phyloP scores from a whole-genome alignment of 2,329 filamentous ascomycete genomes.

The Bipolaris cookei region DNA sequence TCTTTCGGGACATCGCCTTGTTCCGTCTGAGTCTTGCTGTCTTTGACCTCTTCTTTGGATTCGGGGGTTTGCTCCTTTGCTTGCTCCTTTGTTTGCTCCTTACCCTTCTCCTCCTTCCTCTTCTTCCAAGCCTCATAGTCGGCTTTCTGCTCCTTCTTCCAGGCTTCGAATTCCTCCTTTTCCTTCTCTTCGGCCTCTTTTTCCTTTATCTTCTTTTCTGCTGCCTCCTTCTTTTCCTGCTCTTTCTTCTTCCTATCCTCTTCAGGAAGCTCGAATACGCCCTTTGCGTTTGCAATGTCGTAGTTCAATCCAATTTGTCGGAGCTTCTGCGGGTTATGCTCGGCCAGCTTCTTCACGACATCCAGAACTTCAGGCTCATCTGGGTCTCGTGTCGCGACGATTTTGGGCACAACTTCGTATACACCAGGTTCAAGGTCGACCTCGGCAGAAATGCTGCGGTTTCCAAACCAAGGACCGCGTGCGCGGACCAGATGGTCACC shows the following conservation, averaged over 20 bases:
- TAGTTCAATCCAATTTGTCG: conserved; percentile 70
- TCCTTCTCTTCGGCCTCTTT: conserved; percentile 42
- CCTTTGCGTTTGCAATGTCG: conserved; percentile 72
- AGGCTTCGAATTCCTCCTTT: conserved; percentile 40
- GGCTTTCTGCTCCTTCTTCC: conserved; percentile 41
- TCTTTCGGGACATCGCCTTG: neutral
- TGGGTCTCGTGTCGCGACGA: conserved; percentile 65
- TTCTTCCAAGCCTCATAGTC: conserved; percentile 35
- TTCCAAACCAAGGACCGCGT: conserved; percentile 62
- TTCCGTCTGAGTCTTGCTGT: neutral
- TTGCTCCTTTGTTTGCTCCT: conserved; percentile 16
- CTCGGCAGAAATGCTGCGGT: conserved; percentile 76
- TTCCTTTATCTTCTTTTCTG: conserved; percentile 37
- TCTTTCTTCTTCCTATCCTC: conserved; percentile 52
- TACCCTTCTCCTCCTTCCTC: conserved; percentile 18
- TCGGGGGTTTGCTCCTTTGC: conserved; percentile 8
- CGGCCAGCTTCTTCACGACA: conserved; percentile 58
- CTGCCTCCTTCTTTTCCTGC: conserved; percentile 45
- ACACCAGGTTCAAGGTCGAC: conserved; percentile 73
- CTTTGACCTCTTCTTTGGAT: conserved; percentile 6
- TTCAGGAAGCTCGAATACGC: conserved; percentile 59
- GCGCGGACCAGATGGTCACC: conserved; percentile 63
- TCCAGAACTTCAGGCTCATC: conserved; percentile 65
- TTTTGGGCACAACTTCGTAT: conserved; percentile 76
- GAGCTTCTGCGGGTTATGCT: conserved; percentile 59